Evolutionary conservation across 768 basidiomycete species (phyloP).

Genomic region (Amanita pallidorosea): DNA sequence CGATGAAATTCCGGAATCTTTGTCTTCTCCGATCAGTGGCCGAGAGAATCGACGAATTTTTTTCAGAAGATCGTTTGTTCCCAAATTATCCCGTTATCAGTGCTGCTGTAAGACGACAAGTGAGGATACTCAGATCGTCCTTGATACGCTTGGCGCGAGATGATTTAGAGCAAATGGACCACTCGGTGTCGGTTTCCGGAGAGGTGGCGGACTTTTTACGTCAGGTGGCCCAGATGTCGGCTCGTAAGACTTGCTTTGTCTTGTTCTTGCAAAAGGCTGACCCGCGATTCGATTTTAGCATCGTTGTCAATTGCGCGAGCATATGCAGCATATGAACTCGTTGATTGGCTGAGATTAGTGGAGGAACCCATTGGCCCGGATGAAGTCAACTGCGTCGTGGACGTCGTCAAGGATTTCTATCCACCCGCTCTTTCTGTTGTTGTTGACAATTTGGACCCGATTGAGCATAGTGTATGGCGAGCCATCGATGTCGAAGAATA

Average conservation of each 20-base stretch:
- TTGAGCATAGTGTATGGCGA: slow-evolving; percentile 30
- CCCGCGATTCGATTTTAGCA: slow-evolving; percentile 20
- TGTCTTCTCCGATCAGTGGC: slow-evolving; percentile 23
- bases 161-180: slow-evolving; percentile 5
- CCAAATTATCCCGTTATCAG: slow-evolving; percentile 21
- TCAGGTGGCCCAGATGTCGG: slow-evolving; percentile 27
- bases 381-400: slow-evolving; percentile 30
- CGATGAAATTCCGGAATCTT: slow-evolving; percentile 40
- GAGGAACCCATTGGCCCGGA: slow-evolving; percentile 19
- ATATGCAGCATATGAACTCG: slow-evolving; percentile 38
- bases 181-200: slow-evolving; percentile 4
- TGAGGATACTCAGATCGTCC: slow-evolving; percentile 25
- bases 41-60: slow-evolving; percentile 24
- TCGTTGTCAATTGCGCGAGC: slow-evolving; percentile 20
- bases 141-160: slow-evolving; percentile 12
- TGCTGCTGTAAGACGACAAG: slow-evolving; percentile 33
- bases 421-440: slow-evolving; percentile 31
- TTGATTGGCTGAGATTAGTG: slow-evolving; percentile 54
- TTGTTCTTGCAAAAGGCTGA: background rate
- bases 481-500: slow-evolving; percentile 15
- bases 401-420: slow-evolving; percentile 29
- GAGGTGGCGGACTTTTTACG: slow-evolving; percentile 34
- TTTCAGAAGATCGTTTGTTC: slow-evolving; percentile 20
- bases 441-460: slow-evolving; percentile 32
- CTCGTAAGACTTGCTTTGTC: slow-evolving; percentile 28